Conservation (phyloP, 805 yeast genomes). For the Candida alai region DNA sequence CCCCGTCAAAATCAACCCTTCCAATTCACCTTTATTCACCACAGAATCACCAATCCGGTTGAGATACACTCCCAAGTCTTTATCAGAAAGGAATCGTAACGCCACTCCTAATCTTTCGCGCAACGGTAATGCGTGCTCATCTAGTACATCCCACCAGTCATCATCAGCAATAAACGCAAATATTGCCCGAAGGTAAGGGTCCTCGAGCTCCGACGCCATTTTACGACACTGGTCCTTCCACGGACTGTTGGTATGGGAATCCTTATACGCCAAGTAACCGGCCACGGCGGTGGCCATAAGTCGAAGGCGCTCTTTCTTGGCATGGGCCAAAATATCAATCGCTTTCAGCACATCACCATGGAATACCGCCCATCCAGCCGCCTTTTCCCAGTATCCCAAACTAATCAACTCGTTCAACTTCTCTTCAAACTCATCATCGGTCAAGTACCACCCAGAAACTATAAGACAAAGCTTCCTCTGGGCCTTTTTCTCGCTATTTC, state of each 20-base stretch:
- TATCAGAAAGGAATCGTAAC: conserved; percentile 74
- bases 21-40: conserved; percentile 76
- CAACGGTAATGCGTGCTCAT: conserved; percentile 82
- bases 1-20: conserved; percentile 90
- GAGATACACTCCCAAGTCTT: conserved; percentile 69
- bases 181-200: conserved; percentile 86
- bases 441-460: conserved; percentile 88
- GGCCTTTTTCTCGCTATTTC: conserved; percentile 48
- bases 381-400: conserved; percentile 70
- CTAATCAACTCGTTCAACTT: conserved; percentile 54
- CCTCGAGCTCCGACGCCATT: conserved; percentile 82
- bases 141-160: conserved; percentile 94
- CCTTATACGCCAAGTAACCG: conserved; percentile 72
- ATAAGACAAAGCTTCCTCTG: conserved; percentile 77
- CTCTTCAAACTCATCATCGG: conserved; percentile 69
- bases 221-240: conserved; percentile 94
- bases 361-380: conserved; percentile 97
- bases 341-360: conserved; percentile 85
- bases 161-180: conserved; percentile 92
- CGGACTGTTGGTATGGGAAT: conserved; percentile 57
- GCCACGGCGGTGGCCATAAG: conserved; percentile 93
- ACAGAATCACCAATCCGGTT: conserved; percentile 68
- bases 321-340: conserved; percentile 69
- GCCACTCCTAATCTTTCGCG: conserved; percentile 91
- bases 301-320: conserved; percentile 65